Conservation (phyloP, 257 asterid genomes). For the Osmanthus fragrans region DNA sequence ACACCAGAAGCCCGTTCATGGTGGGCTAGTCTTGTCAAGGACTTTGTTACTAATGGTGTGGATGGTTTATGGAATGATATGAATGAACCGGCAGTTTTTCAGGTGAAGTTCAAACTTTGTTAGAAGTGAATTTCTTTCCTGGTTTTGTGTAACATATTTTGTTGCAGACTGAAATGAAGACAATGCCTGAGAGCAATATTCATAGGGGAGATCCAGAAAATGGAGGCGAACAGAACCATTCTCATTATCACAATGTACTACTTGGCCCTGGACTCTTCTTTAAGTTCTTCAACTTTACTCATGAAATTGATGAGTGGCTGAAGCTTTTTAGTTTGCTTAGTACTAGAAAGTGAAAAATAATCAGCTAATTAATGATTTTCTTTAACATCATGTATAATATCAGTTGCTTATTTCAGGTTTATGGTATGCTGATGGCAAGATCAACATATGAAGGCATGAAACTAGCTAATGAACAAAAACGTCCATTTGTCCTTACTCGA, state of each 20-base stretch:
- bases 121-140: slow-evolving; percentile 3
- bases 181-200: slow-evolving; percentile 94
- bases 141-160: slow-evolving; percentile 22
- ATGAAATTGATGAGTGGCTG: neutral
- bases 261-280: slow-evolving; percentile 35
- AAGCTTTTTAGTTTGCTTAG: neutral
- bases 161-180: slow-evolving; percentile 82
- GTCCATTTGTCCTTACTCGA: slow-evolving; percentile 95
- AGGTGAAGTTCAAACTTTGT: slow-evolving; percentile 45
- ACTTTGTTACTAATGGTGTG: slow-evolving; percentile 74
- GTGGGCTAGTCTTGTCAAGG: slow-evolving; percentile 93
- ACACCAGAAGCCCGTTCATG: slow-evolving; percentile 75
- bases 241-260: slow-evolving; percentile 89
- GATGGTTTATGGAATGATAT: slow-evolving; percentile 99
- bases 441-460: slow-evolving; percentile 93
- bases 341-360: neutral
- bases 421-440: slow-evolving; percentile 97
- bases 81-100: slow-evolving; percentile 94
- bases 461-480: slow-evolving; percentile 65
- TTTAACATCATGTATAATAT: neutral
- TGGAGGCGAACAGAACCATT: slow-evolving; percentile 79
- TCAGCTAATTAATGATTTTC: slow-evolving; percentile 2
- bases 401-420: slow-evolving; percentile 51
- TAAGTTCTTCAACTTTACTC: neutral
- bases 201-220: slow-evolving; percentile 86